Percentiles rank a stretch among this genome's conserved stretches.
These are phyloP conservation scores for Alternaria ventricosa DNA, from an alignment of 2,329 filamentous ascomycete species.

Conservation along the genomic window DNA sequence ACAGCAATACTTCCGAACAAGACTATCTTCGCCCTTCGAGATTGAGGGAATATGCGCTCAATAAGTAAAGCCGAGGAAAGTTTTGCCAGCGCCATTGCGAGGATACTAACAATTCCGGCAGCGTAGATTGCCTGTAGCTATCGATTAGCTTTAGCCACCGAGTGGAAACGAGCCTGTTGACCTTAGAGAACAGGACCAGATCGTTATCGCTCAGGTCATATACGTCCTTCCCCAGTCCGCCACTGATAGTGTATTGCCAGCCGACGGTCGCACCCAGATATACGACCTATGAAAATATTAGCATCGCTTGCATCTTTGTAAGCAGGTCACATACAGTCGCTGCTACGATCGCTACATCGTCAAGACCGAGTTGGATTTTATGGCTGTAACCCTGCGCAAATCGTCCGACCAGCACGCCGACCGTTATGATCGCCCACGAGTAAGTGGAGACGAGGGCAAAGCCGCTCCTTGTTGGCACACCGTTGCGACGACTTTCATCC, in stretches of 20 bases:
- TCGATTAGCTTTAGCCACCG: not conserved
- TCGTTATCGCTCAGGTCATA: conserved; percentile 4
- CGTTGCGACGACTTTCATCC: conserved; percentile 11
- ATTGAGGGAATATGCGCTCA: conserved; percentile 25
- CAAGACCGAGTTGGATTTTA: conserved; percentile 20
- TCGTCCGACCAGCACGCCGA: conserved; percentile 17
- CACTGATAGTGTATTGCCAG: conserved; percentile 24
- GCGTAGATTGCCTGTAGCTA: conserved; percentile 16
- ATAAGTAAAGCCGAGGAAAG: conserved; percentile 25
- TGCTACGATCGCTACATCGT: conserved; percentile 21
- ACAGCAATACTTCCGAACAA: conserved; percentile 19
- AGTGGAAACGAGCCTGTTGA: not conserved
- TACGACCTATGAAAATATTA: conserved; percentile 13
- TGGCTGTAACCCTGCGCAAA: conserved; percentile 18
- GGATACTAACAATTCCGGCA: conserved; percentile 17
- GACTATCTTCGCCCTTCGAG: conserved; percentile 4
- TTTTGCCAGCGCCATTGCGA: conserved; percentile 24
- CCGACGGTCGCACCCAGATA: conserved; percentile 17
- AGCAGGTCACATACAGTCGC: conserved; percentile 13
- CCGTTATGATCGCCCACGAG: conserved; percentile 21
- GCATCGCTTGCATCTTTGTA: not conserved
- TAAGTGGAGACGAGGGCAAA: conserved; percentile 28
- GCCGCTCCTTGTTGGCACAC: conserved; percentile 12
- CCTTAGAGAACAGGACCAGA: conserved; percentile 21
- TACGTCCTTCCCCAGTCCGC: conserved; percentile 21